Evolutionary conservation across 2,329 filamentous ascomycete genomes (phyloP), one percentile per base, ranked within the genome.

Genomic region (Peltaster fructicola): DNA sequence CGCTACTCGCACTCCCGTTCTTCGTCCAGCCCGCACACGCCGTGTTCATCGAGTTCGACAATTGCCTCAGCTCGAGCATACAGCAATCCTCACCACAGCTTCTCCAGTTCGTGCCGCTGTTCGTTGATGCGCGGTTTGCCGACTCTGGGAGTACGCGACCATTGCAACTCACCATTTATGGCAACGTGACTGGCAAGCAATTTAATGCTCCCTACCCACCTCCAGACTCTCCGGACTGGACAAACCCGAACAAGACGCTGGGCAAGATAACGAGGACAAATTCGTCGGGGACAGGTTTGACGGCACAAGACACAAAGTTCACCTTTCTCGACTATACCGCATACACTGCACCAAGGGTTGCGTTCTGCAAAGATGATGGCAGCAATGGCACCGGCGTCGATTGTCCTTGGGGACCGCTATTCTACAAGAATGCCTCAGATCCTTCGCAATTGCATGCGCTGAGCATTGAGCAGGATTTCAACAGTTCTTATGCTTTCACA

Each of bases 261-360:
- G 80, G 82, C 44, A 93, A 93, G 59, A 92, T 93, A 30, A 51
- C 68, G 23, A n/a, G n/a, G n/a, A n/a, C n/a, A n/a, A n/a, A n/a
- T n/a, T n/a, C n/a, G n/a, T n/a, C n/a, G n/a, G n/a, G n/a, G n/a
- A n/a, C n/a, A n/a, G n/a, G n/a, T n/a, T n/a, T n/a, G n/a, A n/a
- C n/a, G n/a, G n/a, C n/a, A n/a, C 10, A 8, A 6, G 59, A 74
- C 37, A 63, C 68, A 22, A 67, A 66, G 33, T 64, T 84, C 38
- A 63, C 78, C 32, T 72, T 91, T 12, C 57, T 92, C 31, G 78
- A 70, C 10, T 93, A 85, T 50, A 63, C 71, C 25, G 74, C 79
- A 2, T 81, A 61, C 44, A 55, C 55, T 29, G 50, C 57, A 6
- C 51, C 48, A 36, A 56, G 40, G 45, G 66, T 50, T 16, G 34